phyloP scores from a whole-genome alignment of 2,329 filamentous ascomycete species.

The Aspergillus clavatus region DNA sequence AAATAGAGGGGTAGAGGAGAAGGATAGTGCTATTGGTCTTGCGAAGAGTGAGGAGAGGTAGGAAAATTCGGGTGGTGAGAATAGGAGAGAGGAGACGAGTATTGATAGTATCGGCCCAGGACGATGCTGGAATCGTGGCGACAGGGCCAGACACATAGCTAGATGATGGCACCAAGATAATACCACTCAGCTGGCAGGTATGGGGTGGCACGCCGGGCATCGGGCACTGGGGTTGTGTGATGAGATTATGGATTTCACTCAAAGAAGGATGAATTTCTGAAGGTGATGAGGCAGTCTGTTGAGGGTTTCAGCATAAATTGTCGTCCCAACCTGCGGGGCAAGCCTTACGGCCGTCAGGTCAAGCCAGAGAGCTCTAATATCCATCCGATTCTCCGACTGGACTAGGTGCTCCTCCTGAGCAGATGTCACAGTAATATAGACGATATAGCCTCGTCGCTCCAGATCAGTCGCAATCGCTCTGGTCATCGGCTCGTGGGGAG shows the following conservation, averaged over 20 bases:
- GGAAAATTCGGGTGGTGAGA: constrained; percentile 79
- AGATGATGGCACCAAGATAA: constrained; percentile 75
- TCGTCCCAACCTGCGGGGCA: neutral
- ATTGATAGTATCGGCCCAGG: constrained; percentile 86
- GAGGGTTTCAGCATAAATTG: constrained; percentile 12
- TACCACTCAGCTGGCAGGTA: constrained; percentile 68
- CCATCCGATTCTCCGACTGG: constrained; percentile 68
- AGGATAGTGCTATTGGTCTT: constrained; percentile 47
- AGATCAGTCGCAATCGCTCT: constrained; percentile 79
- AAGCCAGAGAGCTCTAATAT: constrained; percentile 75
- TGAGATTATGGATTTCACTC: constrained; percentile 67
- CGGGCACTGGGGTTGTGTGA: constrained; percentile 70
- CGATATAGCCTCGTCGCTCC: constrained; percentile 85
- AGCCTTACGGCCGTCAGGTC: constrained; percentile 59
- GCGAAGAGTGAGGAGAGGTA: constrained; percentile 67
- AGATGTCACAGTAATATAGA: constrained; percentile 84
- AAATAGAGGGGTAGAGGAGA: constrained; percentile 44
- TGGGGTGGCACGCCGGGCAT: constrained; percentile 72
- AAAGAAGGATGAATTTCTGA: constrained; percentile 55
- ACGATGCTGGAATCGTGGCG: constrained; percentile 75
- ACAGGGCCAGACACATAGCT: constrained; percentile 79
- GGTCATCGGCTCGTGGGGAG: constrained; percentile 75
- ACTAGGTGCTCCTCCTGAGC: constrained; percentile 78
- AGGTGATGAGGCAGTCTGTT: constrained; percentile 57
- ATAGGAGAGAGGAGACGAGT: constrained; percentile 87